Conservation (phyloP, 768 basidiomycete species). For the Suillus decipiens region DNA sequence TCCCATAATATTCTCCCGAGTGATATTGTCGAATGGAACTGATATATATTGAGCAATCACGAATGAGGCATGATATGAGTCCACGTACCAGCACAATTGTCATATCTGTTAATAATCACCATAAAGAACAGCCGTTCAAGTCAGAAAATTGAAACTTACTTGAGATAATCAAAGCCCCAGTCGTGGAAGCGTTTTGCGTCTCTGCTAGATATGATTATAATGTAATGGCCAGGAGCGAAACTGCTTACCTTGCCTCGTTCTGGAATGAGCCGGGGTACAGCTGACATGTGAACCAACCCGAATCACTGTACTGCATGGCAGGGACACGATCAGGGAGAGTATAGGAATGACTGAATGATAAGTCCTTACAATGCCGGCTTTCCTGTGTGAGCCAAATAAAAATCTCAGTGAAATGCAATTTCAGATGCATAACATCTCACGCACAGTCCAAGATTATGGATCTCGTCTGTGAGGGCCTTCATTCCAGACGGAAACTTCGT, state of each 20-base stretch:
- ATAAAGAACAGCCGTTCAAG: background rate
- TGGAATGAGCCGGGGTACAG: constrained; percentile 65
- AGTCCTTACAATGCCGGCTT: constrained; percentile 59
- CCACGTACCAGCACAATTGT: constrained; percentile 54
- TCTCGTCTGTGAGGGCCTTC: constrained; percentile 53
- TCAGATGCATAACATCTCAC: constrained; percentile 25
- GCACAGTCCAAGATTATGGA: constrained; percentile 60
- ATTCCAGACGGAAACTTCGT: constrained; percentile 59
- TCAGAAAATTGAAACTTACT: constrained; percentile 39
- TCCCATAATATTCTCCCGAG: constrained; percentile 55
- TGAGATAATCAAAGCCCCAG: constrained; percentile 69
- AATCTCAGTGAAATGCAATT: background rate
- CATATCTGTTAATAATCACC: constrained; percentile 42
- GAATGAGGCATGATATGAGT: background rate
- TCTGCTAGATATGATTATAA: constrained; percentile 31
- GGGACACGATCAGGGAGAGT: background rate
- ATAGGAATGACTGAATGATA: background rate
- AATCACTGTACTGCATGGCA: constrained; percentile 55
- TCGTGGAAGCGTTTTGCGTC: constrained; percentile 60
- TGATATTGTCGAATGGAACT: constrained; percentile 61
- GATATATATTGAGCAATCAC: background rate
- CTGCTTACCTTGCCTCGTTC: constrained; percentile 55
- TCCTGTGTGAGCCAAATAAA: constrained; percentile 35
- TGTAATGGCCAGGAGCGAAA: background rate
- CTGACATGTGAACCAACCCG: constrained; percentile 70